A percentile compares a stretch with the other conserved stretches of the same genome.
These are phyloP conservation scores for Aspergillus ibericus DNA, from an alignment of 2,329 filamentous ascomycete species.

Conservation along the genomic window DNA sequence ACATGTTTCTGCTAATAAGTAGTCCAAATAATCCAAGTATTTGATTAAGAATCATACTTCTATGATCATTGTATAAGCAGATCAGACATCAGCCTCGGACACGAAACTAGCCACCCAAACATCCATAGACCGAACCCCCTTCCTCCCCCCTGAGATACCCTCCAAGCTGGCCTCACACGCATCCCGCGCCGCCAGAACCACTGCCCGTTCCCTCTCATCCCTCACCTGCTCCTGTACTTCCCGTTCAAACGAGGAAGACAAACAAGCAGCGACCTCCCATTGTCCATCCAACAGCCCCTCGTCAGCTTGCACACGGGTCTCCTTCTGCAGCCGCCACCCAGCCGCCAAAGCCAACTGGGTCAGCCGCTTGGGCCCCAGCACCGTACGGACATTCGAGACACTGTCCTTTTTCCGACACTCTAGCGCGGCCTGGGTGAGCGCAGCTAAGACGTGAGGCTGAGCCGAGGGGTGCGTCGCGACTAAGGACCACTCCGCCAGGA, in stretches of 20 bases:
- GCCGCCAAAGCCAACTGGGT: slow-evolving; percentile 29
- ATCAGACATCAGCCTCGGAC: no score
- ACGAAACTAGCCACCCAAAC: slow-evolving; percentile 19
- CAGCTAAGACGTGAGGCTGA: slow-evolving; percentile 54
- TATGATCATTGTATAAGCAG: no score
- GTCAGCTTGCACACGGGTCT: slow-evolving; percentile 32
- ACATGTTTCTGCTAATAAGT: no score
- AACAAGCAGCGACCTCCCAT: slow-evolving; percentile 45
- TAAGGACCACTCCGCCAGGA: slow-evolving; percentile 52
- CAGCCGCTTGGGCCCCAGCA: slow-evolving; percentile 47
- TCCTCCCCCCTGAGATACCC: slow-evolving; percentile 11
- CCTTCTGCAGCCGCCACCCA: neutral
- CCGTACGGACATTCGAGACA: slow-evolving; percentile 50
- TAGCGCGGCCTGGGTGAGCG: slow-evolving; percentile 46
- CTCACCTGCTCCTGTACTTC: slow-evolving; percentile 11
- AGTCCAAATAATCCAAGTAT: no score
- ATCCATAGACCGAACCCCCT: slow-evolving; percentile 19
- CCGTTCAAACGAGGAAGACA: slow-evolving; percentile 16
- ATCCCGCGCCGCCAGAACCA: slow-evolving; percentile 15
- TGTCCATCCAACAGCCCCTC: slow-evolving; percentile 47
- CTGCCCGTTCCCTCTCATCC: slow-evolving; percentile 16
- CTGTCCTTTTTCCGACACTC: slow-evolving; percentile 36
- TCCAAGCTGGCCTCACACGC: slow-evolving; percentile 19
- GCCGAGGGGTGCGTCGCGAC: slow-evolving; percentile 41
- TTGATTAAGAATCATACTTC: no score